Conservation (phyloP, 2,329 filamentous ascomycete species). For the Pseudovirgaria hyperparasitica region DNA sequence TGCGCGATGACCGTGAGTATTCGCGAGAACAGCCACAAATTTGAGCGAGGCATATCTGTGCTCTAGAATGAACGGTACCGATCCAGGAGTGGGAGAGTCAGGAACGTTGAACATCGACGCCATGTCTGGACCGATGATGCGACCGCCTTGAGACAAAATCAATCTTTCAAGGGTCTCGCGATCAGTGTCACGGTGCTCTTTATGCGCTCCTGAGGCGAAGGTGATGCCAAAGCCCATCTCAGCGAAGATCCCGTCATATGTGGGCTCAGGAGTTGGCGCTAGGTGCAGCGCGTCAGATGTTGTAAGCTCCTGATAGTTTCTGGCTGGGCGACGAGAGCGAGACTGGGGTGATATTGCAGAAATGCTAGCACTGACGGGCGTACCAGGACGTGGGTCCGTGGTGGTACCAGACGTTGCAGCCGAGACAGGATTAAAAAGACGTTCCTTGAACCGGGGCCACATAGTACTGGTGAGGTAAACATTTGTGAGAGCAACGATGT, state of each 20-base stretch:
- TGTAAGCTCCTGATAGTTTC: slow-evolving; percentile 5
- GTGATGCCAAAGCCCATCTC: slow-evolving; percentile 85
- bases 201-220: slow-evolving; percentile 42
- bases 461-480: slow-evolving; percentile 33
- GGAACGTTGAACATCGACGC: slow-evolving; percentile 58
- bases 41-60: slow-evolving; percentile 42
- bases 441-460: slow-evolving; percentile 28
- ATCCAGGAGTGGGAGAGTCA: slow-evolving; percentile 14
- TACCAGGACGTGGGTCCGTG: slow-evolving; percentile 11
- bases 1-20: slow-evolving; percentile 70
- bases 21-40: slow-evolving; percentile 77
- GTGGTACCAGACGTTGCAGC: slow-evolving; percentile 8
- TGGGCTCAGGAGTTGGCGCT: slow-evolving; percentile 15
- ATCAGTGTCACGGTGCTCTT: too few species aligned
- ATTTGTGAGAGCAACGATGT: slow-evolving; percentile 22
- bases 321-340: slow-evolving; percentile 35
- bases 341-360: slow-evolving; percentile 36
- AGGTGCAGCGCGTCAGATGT: slow-evolving; percentile 14
- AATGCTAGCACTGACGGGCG: slow-evolving; percentile 14
- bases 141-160: slow-evolving; percentile 61
- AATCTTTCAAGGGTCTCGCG: slow-evolving; percentile 45
- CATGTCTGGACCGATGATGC: slow-evolving; percentile 62
- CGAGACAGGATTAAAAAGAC: slow-evolving; percentile 19
- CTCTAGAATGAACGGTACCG: slow-evolving; percentile 40
- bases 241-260: slow-evolving; percentile 45